These are phyloP conservation scores for Miscanthus lutarioriparius DNA, from an alignment of 176 grass and related monocot genomes.

Conservation along the genomic window DNA sequence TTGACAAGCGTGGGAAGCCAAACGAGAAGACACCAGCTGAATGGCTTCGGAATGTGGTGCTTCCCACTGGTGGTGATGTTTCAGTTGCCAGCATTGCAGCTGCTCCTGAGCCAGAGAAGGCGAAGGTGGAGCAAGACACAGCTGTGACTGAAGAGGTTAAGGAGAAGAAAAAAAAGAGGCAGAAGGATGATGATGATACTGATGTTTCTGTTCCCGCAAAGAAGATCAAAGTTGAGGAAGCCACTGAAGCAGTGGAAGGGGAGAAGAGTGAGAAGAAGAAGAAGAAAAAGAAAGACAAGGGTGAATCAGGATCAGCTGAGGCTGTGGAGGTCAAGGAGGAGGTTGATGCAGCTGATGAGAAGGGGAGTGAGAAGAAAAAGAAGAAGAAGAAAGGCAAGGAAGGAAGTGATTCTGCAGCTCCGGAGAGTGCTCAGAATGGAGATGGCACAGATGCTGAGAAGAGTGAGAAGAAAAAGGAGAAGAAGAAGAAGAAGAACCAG, in stretches of 20 bases:
- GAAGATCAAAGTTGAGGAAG: slow-evolving; percentile 79
- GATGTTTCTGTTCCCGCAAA: slow-evolving; percentile 44
- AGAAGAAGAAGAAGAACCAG: slow-evolving; percentile 83
- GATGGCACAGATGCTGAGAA: slow-evolving; percentile 50
- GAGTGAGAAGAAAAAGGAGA: slow-evolving; percentile 76
- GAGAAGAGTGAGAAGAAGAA: slow-evolving; percentile 90
- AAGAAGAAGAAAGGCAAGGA: slow-evolving; percentile 76
- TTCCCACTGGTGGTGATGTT: slow-evolving; percentile 75
- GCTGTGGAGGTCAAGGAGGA: slow-evolving; percentile 36
- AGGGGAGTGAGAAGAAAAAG: slow-evolving; percentile 68
- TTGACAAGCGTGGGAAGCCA: slow-evolving; percentile 90
- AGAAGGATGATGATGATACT: slow-evolving; percentile 38
- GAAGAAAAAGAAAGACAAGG: slow-evolving; percentile 72
- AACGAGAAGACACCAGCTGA: slow-evolving; percentile 86
- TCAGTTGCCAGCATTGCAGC: slow-evolving; percentile 78
- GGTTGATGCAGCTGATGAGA: slow-evolving; percentile 33
- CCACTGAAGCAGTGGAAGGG: slow-evolving; percentile 35
- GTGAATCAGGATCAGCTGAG: slow-evolving; percentile 35
- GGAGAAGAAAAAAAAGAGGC: slow-evolving; percentile 75
- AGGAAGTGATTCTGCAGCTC: slow-evolving; percentile 29
- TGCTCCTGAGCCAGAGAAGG: slow-evolving; percentile 55
- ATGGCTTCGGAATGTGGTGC: slow-evolving; percentile 70
- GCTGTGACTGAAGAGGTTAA: slow-evolving; percentile 40
- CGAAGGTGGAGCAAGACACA: slow-evolving; percentile 38
- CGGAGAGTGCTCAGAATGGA: slow-evolving; percentile 1